phyloP scores from a whole-genome alignment of 306 rosid species.

The Ochetophila trinervis region DNA sequence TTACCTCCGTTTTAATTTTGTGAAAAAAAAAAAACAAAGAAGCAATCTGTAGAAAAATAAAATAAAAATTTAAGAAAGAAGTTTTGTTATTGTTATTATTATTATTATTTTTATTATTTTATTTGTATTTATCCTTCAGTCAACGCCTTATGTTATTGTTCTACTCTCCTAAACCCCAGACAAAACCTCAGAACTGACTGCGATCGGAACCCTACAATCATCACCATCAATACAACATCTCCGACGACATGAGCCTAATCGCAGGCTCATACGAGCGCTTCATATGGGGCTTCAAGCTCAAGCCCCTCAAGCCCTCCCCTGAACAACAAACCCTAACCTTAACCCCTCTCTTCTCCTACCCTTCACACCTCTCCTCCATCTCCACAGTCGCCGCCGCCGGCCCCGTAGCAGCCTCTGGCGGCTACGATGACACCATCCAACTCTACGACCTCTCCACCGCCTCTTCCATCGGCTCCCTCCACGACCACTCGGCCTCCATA shows the following conservation, averaged over 20 bases:
- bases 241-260: slow-evolving; percentile 48
- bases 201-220: background rate
- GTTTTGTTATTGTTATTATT: no score
- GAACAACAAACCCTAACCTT: slow-evolving; percentile 41
- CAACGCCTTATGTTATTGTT: no score
- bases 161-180: no score
- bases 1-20: no score
- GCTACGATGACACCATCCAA: slow-evolving; percentile 80
- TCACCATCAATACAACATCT: background rate
- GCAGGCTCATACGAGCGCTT: slow-evolving; percentile 91
- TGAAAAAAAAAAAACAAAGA: no score
- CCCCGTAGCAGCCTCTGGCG: slow-evolving; percentile 84
- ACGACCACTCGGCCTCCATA: slow-evolving; percentile 66
- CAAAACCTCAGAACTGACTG: slow-evolving; percentile 18
- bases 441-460: slow-evolving; percentile 69
- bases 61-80: no score
- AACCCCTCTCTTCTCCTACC: slow-evolving; percentile 71
- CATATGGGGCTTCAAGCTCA: slow-evolving; percentile 86
- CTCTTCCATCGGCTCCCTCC: slow-evolving; percentile 80
- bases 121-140: no score
- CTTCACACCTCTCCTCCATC: slow-evolving; percentile 77
- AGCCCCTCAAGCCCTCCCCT: slow-evolving; percentile 18
- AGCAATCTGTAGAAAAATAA: no score
- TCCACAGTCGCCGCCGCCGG: slow-evolving; percentile 65
- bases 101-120: no score